Conservation (phyloP, 495 filamentous ascomycete genomes). For the Xylaria nigripes region DNA sequence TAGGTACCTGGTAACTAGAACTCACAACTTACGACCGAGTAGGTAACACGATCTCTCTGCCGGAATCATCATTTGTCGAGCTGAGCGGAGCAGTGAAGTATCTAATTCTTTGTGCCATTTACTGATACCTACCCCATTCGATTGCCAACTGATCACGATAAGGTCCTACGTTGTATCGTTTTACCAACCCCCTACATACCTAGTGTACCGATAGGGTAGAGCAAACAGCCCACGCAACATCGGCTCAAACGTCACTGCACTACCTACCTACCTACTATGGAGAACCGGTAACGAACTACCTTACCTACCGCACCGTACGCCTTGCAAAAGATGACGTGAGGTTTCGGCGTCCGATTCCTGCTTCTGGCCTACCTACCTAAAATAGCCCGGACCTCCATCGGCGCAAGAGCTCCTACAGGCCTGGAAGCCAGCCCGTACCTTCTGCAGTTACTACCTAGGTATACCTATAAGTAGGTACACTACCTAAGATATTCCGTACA, state of each 20-base stretch:
- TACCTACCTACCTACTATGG: not conserved
- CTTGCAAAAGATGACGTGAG: not conserved
- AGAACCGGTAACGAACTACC: not conserved
- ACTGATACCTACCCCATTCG: not conserved
- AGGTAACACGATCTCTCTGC: not conserved
- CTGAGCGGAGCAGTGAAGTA: too few species aligned
- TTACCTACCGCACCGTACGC: not conserved
- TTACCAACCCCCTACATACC: too few species aligned
- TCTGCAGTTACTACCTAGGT: not conserved
- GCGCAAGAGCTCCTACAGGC: not conserved
- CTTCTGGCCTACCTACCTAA: not conserved
- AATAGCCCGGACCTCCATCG: slow-evolving; percentile 5
- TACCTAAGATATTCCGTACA: too few species aligned
- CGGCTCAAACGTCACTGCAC: too few species aligned
- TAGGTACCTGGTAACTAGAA: too few species aligned
- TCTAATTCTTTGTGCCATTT: not conserved
- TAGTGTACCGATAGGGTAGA: not conserved
- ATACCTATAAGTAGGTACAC: too few species aligned
- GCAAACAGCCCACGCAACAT: slow-evolving; percentile 5
- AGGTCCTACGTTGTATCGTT: too few species aligned
- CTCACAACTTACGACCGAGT: not conserved
- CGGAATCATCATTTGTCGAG: too few species aligned
- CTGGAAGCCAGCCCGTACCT: not conserved
- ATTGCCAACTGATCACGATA: not conserved
- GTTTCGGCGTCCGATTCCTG: not conserved